phyloP scores from a whole-genome alignment of 768 basidiomycete species.

The Suillus brevipes region DNA sequence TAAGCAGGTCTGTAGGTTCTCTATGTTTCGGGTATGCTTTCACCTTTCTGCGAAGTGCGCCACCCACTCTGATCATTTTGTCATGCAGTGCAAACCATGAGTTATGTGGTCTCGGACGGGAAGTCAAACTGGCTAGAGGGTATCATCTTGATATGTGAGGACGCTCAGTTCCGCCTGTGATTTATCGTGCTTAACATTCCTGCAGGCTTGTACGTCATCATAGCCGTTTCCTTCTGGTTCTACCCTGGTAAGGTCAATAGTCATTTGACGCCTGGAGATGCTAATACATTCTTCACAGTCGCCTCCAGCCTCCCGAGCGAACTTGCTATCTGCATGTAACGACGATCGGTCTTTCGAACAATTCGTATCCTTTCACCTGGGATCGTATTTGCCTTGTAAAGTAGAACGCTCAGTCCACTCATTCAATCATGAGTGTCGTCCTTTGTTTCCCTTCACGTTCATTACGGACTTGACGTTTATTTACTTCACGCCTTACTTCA shows the following conservation, averaged over 20 bases:
- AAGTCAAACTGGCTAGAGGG: constrained; percentile 88
- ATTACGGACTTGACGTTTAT: background rate
- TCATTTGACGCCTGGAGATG: background rate
- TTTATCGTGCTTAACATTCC: constrained; percentile 10
- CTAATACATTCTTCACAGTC: background rate
- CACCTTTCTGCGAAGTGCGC: constrained; percentile 30
- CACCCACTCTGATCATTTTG: constrained; percentile 4
- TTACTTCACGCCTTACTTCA: background rate
- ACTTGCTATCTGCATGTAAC: constrained; percentile 15
- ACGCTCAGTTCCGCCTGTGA: background rate
- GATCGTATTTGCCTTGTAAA: background rate
- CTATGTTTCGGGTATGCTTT: constrained; percentile 36
- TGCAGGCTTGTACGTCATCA: constrained; percentile 69
- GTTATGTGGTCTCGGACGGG: constrained; percentile 78
- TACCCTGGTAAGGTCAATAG: constrained; percentile 35
- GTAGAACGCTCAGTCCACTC: background rate
- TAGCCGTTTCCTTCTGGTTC: constrained; percentile 71
- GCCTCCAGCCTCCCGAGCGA: constrained; percentile 20
- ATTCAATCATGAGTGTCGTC: background rate
- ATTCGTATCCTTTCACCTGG: background rate
- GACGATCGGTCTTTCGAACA: background rate
- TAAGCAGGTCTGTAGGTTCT: constrained; percentile 30
- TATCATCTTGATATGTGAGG: constrained; percentile 65
- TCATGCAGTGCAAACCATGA: constrained; percentile 72
- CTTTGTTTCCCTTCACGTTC: background rate